These are phyloP conservation scores for Diatrype stigma DNA, from an alignment of 2,329 filamentous ascomycete genomes.

Conservation along the genomic window DNA sequence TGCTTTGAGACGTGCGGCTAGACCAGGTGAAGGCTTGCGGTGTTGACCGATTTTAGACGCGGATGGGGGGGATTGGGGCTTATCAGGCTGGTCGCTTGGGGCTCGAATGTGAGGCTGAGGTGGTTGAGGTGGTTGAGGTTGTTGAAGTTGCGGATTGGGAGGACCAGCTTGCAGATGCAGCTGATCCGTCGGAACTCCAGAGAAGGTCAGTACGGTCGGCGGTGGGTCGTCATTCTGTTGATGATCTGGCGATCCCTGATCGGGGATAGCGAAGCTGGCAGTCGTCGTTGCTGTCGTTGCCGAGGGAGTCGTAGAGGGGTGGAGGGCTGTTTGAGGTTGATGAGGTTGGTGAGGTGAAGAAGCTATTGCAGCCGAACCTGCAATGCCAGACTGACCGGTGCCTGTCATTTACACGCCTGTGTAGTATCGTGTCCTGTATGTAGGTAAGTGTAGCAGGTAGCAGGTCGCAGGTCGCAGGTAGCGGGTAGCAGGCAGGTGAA, in stretches of 20 bases:
- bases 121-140: too few species aligned
- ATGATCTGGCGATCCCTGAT: slow-evolving; percentile 16
- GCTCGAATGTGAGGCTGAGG: slow-evolving; percentile 4
- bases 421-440: slow-evolving; percentile 1
- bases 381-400: slow-evolving; percentile 19
- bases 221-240: slow-evolving; percentile 25
- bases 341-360: slow-evolving; percentile 8
- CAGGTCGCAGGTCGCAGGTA: background rate
- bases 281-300: background rate
- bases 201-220: slow-evolving; percentile 33
- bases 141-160: slow-evolving; percentile 21
- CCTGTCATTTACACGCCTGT: slow-evolving; percentile 21
- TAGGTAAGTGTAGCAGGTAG: background rate
- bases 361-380: slow-evolving; percentile 18
- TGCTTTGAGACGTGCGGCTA: slow-evolving; percentile 62
- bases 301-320: slow-evolving; percentile 1
- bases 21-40: slow-evolving; percentile 60
- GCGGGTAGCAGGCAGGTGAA: background rate
- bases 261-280: slow-evolving; percentile 19
- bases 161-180: slow-evolving; percentile 34
- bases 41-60: slow-evolving; percentile 27
- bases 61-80: slow-evolving; percentile 19
- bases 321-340: background rate
- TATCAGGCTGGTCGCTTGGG: background rate
- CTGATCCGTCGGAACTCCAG: slow-evolving; percentile 38